These are phyloP conservation scores for Saccharomycopsis capsularis DNA, from an alignment of 805 yeast species.

Conservation along the genomic window DNA sequence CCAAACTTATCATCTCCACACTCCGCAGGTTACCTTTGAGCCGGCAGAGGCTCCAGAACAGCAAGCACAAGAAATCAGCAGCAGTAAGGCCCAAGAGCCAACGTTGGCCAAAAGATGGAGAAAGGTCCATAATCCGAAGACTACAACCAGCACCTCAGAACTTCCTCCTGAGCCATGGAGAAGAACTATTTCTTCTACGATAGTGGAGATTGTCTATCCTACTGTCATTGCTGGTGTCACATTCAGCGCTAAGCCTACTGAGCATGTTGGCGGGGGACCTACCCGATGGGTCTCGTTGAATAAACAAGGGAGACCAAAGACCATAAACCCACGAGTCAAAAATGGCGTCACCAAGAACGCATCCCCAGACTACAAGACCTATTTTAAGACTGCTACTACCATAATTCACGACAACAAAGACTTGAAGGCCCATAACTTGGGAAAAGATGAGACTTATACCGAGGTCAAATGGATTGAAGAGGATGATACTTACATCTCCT, in stretches of 20 bases:
- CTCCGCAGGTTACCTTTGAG: neutral
- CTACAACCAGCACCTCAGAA: constrained; percentile 30
- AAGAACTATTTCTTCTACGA: constrained; percentile 55
- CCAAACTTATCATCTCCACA: neutral
- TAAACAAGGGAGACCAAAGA: constrained; percentile 72
- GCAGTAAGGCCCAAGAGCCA: neutral
- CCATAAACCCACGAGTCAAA: constrained; percentile 68
- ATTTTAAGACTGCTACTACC: constrained; percentile 65
- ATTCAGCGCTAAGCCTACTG: constrained; percentile 38
- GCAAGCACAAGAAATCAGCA: neutral
- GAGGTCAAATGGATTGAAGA: constrained; percentile 56
- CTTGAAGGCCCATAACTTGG: constrained; percentile 68
- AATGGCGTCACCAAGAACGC: constrained; percentile 62
- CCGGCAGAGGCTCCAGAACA: neutral
- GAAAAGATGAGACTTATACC: constrained; percentile 47
- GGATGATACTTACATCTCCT: constrained; percentile 61
- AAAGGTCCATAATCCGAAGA: constrained; percentile 26
- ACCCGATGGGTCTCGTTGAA: constrained; percentile 78
- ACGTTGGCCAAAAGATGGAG: constrained; percentile 12
- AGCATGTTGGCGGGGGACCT: constrained; percentile 48
- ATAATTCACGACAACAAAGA: constrained; percentile 50
- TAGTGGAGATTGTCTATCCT: constrained; percentile 64
- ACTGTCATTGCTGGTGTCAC: constrained; percentile 54
- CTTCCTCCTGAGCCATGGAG: constrained; percentile 58
- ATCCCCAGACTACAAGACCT: constrained; percentile 67